Evolutionary conservation across 768 basidiomycete genomes (phyloP), one percentile per base, ranked within the genome.

Genomic region (Myochromella boudieri): DNA sequence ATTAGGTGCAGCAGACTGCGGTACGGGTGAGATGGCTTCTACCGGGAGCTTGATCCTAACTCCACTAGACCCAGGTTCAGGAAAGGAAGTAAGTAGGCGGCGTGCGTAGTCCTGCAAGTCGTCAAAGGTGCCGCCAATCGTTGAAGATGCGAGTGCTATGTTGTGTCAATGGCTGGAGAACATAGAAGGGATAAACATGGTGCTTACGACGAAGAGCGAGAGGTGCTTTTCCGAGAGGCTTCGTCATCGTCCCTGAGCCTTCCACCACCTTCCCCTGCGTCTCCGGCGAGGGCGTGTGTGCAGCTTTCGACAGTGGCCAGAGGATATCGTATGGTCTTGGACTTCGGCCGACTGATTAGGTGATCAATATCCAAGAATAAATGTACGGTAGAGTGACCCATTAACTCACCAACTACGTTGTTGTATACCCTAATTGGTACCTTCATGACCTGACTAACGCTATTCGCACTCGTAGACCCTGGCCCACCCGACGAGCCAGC

Each of bases 401-500:
- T n/a, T n/a, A 6, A 62, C 83, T 40, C 55, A 93, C 94, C 81
- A 37, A 80, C 70, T 47, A 97, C 89, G 53, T 94, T 74, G 48
- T 91, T 94, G 68, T 97, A 97, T 4, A 98, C 74, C 18, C 93
- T 72, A 36, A 99, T 85, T 0, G 95, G 95, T 1, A 98, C 87
- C 41, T 87, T 89, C 86, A 95, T 91, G 2, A 94, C 79, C 26
- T 83, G 70, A 64, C 89, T 87, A 46, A 74, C 71, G 56, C 80
- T 81, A 52, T 72, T 77, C 27, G 65, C 70, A 34, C 70, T 71
- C 10, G 63, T 59, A 20, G 65, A 52, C 14, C 73, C 62, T 7
- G 57, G 41, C 38, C 66, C 58, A 48, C 67, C 57, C 41, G 65
- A 58, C 28, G 68, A 51, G 7, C 72, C 70, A 10, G 86, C 81